Evolutionary conservation across 352 stramenopile genomes (phyloP).

Genomic region (Globisporangium iwayamae): DNA sequence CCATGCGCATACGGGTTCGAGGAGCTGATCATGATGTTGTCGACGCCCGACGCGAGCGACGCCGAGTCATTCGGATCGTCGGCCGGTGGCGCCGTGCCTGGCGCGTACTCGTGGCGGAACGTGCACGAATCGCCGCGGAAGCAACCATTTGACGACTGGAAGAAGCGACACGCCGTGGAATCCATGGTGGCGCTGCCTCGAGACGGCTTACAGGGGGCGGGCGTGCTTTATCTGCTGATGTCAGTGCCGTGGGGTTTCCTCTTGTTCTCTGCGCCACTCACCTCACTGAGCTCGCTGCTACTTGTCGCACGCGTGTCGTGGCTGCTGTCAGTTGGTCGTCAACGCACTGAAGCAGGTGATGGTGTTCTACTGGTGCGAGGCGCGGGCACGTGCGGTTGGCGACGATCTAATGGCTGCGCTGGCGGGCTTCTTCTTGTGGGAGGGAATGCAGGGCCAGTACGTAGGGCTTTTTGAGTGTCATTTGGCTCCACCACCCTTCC

Average conservation of each 20-base stretch:
- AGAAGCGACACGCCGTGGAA: constrained; percentile 56
- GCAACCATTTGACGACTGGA: constrained; percentile 64
- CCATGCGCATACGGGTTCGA: constrained; percentile 39
- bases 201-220: neutral
- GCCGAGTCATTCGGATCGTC: neutral
- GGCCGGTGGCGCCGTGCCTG: constrained; percentile 1
- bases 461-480: constrained; percentile 6
- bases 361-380: neutral
- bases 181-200: constrained; percentile 4
- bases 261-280: neutral
- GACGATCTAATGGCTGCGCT: neutral
- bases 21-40: constrained; percentile 20
- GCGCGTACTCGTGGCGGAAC: constrained; percentile 47
- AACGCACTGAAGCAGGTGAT: neutral
- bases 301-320: neutral
- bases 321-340: neutral
- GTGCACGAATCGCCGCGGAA: constrained; percentile 62
- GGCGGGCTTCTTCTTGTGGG: neutral
- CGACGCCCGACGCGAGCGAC: neutral
- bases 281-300: neutral
- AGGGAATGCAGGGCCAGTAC: neutral
- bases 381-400: neutral
- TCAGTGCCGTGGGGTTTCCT: no score
- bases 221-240: neutral
- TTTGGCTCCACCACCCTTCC: constrained; percentile 5